Evolutionary conservation across 768 basidiomycete genomes (phyloP), one percentile per base, ranked within the genome.

Genomic region (Amyloporia xantha): DNA sequence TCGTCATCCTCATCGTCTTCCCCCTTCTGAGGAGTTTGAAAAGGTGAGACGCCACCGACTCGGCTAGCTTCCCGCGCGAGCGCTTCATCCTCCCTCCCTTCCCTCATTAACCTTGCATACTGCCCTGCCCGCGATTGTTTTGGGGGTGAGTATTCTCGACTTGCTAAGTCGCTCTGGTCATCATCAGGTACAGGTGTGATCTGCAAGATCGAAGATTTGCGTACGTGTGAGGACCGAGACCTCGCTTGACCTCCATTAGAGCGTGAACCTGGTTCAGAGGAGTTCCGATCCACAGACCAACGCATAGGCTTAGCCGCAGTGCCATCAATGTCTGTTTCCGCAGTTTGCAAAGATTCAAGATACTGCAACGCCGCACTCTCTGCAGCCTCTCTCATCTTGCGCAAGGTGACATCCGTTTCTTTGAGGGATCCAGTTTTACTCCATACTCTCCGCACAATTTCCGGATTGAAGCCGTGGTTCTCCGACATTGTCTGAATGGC

Each of bases 401-500:
- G 55, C 53, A 74, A 57, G 45, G 70, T 60, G 39, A 62, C 58
- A 44, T 76, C 74, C 21, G 73, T 65, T 47, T 63, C 60, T 12
- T 59, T 49, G 15, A 81, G 55, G 49, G 63, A 70, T 41, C 62
- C 53, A 19, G 68, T 59, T 0, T 54, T 27, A 7, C 57, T 28
- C 52, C 69, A 76, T 24, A 77, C 64, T 12, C 60, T 59, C 43
- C 66, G 62, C 17, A 76, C 75, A 4, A 75, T 67, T 2, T 66
- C 63, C 38, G 69, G 57, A 11, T 59, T 61, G 50, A 74, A 74
- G 13, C 72, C 71, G 36, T 78, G 74, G 26, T 75, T 73, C 17
- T 62, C 55, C 0, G 74, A 68, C 64, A 81, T 74, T 48, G 59
- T 59, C 9, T 62, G 55, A 2, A 79, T 51, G 13, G 66, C 55